Evolutionary conservation across 2,329 filamentous ascomycete genomes (phyloP), one percentile per base, ranked within the genome.

Genomic region (Cladosporium oxysporum): DNA sequence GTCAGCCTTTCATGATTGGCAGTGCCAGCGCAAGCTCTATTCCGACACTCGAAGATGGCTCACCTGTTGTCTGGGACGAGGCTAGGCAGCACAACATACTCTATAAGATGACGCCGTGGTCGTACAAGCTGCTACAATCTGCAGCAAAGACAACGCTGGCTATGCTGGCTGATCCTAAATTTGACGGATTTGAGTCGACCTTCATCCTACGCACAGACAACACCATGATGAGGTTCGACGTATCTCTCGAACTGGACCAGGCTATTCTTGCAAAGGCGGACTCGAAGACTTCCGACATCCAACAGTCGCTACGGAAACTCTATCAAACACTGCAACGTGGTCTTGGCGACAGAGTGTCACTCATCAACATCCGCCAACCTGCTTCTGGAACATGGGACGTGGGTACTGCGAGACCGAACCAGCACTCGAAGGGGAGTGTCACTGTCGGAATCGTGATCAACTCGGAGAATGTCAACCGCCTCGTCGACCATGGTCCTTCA

Each of bases 51-150:
- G 33, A 55, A 10, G 83, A 78, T 14, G 77, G 76, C 64, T 79
- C 82, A 0, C 93, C 95, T 0, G 84, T 93, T 33, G 81, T 97
- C 58, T 97, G 91, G 74, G 94, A 98, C 75, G 87, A 88, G 0
- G 82, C 83, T 28, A 85, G 91, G 68, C 86, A 88, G 33, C 81
- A 96, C 64, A 99, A 99, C 71, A 74, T 98, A 23, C 81, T 96
- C 6, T 97, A 90, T 81, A 97, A 97, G 78, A 96, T 97, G 91
- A 90, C 88, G 0, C 79, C 87, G 16, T 97, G 91, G 90, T 95
- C 93, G 10, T 96, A 93, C 70, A 81, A 81, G 28, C 78, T 90
- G 66, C 83, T 99, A 52, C 88, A 88, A 57, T 85, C 89, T 62
- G 89, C 97, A 75, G 92, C 94, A 49, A 87, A 84, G 68, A 84